Conservation (phyloP, 108 stramenopile genomes). For the Asterionellopsis glacialis region DNA sequence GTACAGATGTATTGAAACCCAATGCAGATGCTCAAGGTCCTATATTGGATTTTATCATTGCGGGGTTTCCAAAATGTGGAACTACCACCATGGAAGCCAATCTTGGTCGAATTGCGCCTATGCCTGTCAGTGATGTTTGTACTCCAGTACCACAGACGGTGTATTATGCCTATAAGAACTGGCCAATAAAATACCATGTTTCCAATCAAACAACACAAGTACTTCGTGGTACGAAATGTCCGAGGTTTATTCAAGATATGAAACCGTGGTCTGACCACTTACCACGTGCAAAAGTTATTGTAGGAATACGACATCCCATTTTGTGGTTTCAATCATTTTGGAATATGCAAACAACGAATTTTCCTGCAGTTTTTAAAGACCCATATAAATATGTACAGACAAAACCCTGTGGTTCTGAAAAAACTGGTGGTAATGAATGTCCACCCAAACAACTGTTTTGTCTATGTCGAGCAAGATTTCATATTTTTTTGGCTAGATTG, state of each 20-base stretch:
- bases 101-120: conserved; percentile 18
- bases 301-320: conserved; percentile 47
- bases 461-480: conserved; percentile 39
- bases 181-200: conserved; percentile 17
- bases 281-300: conserved; percentile 34
- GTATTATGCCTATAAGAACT: conserved; percentile 20
- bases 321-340: conserved; percentile 48
- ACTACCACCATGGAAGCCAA: conserved; percentile 51
- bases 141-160: conserved; percentile 10
- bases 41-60: conserved; percentile 50
- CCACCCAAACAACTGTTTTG: conserved; percentile 24
- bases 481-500: conserved; percentile 35
- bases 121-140: conserved; percentile 20
- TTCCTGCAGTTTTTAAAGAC: conserved; percentile 13
- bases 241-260: conserved; percentile 22
- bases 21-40: conserved; percentile 10
- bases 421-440: conserved; percentile 16
- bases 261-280: conserved; percentile 19
- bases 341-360: conserved; percentile 29
- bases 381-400: not conserved
- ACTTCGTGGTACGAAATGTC: conserved; percentile 40
- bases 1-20: not conserved
- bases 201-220: not conserved
- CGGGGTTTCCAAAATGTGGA: conserved; percentile 54
- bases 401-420: conserved; percentile 2